Evolutionary conservation across 2,329 filamentous ascomycete genomes (phyloP), one percentile per base, ranked within the genome.

Genomic region (Aspergillus vadensis): DNA sequence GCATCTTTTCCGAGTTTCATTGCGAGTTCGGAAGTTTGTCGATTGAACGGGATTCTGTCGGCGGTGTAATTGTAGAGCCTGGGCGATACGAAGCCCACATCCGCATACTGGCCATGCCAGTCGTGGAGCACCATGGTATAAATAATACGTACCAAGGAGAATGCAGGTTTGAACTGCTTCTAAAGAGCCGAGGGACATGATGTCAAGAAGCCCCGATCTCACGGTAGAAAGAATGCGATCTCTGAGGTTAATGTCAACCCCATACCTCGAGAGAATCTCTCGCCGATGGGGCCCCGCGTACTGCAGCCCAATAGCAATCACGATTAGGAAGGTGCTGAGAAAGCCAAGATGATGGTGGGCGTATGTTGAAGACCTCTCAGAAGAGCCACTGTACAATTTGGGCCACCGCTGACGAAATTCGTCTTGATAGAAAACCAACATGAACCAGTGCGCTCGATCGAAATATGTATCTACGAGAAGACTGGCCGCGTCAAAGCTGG

Each of bases 91-190:
- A 4, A 78, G 44, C 0, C 67, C 75, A 44, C 72, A 77, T 1
- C 76, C 76, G 50, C 74, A 78, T 0, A 79, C 64, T 0, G 75
- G 75, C 76, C 76, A 78, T 14, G 76, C 76, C 4, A 78, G 62
- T 2, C 67, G 70, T 0, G 76, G 75, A 5, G 69, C 65, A 6
- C 75, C 75, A 27, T 77, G 72, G 14, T 74, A 76, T 2, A 78
- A 65, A 41, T 77, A 77, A 38, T 76, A 77, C 0, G 70, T 77
- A 4, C 77, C 76, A 0, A 78, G 58, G 5, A 79, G 49, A 4
- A 77, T 63, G 15, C 75, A 77, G 1, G 69, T 72, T 9, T 77
- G 75, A 0, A 73, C 74, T 0, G 67, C 65, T 30, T 77, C 73
- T 2, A 78, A 43, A 1, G 67, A 67, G 1, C 65, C 63, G 0